Evolutionary conservation across 371 early-diverging fungal species (phyloP).

Genomic region (Saksenaea oblongispora): DNA sequence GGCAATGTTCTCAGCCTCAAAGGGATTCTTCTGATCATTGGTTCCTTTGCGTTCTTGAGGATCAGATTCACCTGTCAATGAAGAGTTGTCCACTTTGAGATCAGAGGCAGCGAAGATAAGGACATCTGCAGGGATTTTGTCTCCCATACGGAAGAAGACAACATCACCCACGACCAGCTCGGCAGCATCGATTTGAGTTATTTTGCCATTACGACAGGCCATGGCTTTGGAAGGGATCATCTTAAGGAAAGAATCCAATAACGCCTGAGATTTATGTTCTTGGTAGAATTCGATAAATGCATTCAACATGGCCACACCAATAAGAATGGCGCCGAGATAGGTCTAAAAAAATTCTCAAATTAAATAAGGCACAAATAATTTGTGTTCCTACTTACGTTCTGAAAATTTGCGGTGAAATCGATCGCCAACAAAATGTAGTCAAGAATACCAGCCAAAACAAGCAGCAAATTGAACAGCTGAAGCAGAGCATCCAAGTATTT

Average conservation of each 20-base stretch:
- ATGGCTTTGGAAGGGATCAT: conserved; percentile 85
- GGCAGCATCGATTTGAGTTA: conserved; percentile 61
- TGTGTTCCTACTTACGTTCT: conserved; percentile 57
- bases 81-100: conserved; percentile 95
- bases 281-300: conserved; percentile 93
- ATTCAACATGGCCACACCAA: conserved; percentile 87
- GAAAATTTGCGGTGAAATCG: conserved; percentile 65
- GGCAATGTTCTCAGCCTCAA: conserved; percentile 88
- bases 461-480: conserved; percentile 84
- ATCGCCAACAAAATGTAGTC: conserved; percentile 78
- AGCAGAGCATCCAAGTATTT: conserved; percentile 74
- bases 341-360: conserved; percentile 50
- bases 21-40: conserved; percentile 71
- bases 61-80: conserved; percentile 94
- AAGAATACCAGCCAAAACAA: conserved; percentile 82
- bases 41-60: conserved; percentile 76
- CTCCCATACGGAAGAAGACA: conserved; percentile 85
- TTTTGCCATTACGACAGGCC: conserved; percentile 75
- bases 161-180: conserved; percentile 89
- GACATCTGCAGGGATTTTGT: conserved; percentile 94
- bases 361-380: background rate
- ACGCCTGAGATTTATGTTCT: conserved; percentile 80
- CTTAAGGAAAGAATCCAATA: conserved; percentile 88
- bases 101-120: conserved; percentile 73
- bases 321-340: conserved; percentile 87